Conservation (phyloP, 2,329 filamentous ascomycete genomes). For the Aspergillus felis region DNA sequence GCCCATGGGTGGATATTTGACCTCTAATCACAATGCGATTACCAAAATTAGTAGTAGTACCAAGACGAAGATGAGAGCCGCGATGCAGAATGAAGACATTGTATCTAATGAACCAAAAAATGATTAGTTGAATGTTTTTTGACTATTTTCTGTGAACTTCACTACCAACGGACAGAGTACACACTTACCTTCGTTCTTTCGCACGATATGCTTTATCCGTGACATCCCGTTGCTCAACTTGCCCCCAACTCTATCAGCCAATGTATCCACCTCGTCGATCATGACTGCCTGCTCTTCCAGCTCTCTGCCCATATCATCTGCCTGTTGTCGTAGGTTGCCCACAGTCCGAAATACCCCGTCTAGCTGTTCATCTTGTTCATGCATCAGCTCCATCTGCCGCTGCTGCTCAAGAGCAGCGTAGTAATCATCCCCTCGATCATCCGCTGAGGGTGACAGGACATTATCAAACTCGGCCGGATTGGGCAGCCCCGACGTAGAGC, state of each 20-base stretch:
- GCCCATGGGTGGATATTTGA: constrained; percentile 11
- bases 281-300: constrained; percentile 91
- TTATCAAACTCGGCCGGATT: constrained; percentile 57
- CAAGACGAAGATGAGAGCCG: constrained; percentile 78
- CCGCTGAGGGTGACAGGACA: constrained; percentile 34
- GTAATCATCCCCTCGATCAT: constrained; percentile 53
- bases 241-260: constrained; percentile 83
- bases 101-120: constrained; percentile 47
- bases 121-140: constrained; percentile 18
- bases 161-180: background rate
- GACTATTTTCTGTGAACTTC: constrained; percentile 6
- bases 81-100: constrained; percentile 87
- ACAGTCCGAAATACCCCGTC: constrained; percentile 93
- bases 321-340: constrained; percentile 83
- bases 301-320: constrained; percentile 92
- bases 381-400: constrained; percentile 86
- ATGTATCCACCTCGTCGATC: constrained; percentile 76
- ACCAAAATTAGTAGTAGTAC: constrained; percentile 82
- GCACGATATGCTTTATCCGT: constrained; percentile 79
- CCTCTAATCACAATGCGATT: constrained; percentile 52
- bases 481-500: constrained; percentile 44
- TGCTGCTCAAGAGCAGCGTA: constrained; percentile 86
- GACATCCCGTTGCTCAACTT: constrained; percentile 82
- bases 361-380: constrained; percentile 87
- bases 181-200: constrained; percentile 79